Percentiles rank a stretch among this genome's conserved stretches.
phyloP scores from a whole-genome alignment of 208 protist genomes.

The Trypanosoma rangeli region DNA sequence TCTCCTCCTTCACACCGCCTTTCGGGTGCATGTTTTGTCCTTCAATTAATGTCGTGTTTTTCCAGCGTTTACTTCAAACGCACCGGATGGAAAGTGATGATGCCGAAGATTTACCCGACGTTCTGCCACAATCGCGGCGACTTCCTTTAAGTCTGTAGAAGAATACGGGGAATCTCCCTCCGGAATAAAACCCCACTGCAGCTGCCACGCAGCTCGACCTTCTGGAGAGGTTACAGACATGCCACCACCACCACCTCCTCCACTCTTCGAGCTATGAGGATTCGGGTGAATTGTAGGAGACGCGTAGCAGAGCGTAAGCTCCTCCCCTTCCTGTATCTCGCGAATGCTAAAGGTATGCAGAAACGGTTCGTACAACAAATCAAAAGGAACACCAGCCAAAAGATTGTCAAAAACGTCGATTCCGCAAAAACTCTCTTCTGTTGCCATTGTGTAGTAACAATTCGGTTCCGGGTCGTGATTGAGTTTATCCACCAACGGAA shows the following conservation, averaged over 20 bases:
- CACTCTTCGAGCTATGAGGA: constrained; percentile 1
- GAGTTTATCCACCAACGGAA: constrained; percentile 83
- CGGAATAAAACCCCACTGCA: constrained; percentile 87
- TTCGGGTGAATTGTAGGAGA: constrained; percentile 42
- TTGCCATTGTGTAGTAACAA: constrained; percentile 81
- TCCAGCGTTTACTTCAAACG: constrained; percentile 1
- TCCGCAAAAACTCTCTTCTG: constrained; percentile 56
- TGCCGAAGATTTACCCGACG: constrained; percentile 61
- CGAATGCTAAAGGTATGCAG: constrained; percentile 74
- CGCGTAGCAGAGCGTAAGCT: constrained; percentile 76
- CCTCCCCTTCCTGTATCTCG: constrained; percentile 65
- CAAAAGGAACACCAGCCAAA: constrained; percentile 71
- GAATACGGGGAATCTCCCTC: constrained; percentile 58
- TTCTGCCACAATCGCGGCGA: constrained; percentile 73
- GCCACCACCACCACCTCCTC: constrained; percentile 10
- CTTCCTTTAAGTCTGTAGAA: constrained; percentile 58
- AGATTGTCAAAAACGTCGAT: constrained; percentile 85
- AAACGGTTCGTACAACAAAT: constrained; percentile 73
- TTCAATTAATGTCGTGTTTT: not conserved
- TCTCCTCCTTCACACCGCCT: not conserved
- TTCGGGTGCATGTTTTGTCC: not conserved
- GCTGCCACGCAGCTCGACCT: constrained; percentile 58
- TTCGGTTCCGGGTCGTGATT: constrained; percentile 82
- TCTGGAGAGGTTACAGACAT: constrained; percentile 43
- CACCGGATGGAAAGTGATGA: constrained; percentile 22